Evolutionary conservation across 1,139 yeast genomes (phyloP), one percentile per base, ranked within the genome.

Genomic region (Suhomyces coccinellae): DNA sequence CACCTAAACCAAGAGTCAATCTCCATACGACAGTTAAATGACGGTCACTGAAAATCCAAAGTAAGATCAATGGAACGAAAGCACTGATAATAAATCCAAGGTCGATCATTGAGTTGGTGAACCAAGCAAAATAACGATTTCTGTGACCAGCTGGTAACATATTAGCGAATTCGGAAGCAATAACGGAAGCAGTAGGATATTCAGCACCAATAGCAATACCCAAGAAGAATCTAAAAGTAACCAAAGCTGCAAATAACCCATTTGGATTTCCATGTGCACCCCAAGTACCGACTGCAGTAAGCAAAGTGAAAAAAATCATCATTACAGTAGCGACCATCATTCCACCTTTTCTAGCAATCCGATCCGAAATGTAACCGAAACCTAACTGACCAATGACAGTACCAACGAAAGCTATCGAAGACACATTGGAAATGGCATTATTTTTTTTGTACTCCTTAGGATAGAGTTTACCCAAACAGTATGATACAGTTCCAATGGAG

Each of bases 141-240:
- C 98, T 85, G 49, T 78, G 75, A 49, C 96, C 96, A 12, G 83
- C 75, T 24, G 95, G 88, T 57, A 90, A 72, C 56, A 80, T 72
- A 47, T 86, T 83, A 34, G 95, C 85, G 39, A 95, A 95, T 67
- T 91, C 98, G 27, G 97, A 91, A 52, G 96, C 89, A 39, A 96
- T 95, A 24, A 91, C 95, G 2, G 96, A 87, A 32, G 96, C 89
- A 20, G 96, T 85, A 37, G 97, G 96, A 62, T 91, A 91, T 69
- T 91, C 98, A 42, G 95, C 91, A 54, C 93, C 93, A 58, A 82
- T 80, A 52, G 90, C 95, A 53, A 86, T 75, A 65, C 97, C 97
- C 44, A 91, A 72, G 64, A 91, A 86, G 67, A 88, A 87, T 63
- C 98, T 79, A 65, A 86, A 88, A 14, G 83, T 84, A 11, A 96